Evolutionary conservation across 208 protist species (phyloP).

Genomic region (Leishmania arabica): DNA sequence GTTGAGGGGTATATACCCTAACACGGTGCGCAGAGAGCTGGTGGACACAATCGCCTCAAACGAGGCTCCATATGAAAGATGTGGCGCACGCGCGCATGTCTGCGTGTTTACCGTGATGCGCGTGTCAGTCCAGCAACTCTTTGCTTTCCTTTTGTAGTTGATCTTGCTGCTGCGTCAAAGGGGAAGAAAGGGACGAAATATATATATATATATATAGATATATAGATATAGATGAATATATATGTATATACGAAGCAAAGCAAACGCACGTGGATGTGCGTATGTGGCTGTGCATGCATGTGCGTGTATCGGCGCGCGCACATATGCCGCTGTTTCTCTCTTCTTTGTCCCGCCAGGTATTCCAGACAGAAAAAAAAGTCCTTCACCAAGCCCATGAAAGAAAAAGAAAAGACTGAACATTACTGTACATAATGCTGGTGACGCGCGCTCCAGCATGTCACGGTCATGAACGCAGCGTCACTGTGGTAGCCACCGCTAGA

Average conservation of each 20-base stretch:
- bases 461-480: slow-evolving; percentile 1
- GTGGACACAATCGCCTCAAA: not conserved
- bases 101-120: not conserved
- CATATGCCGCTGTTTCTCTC: not conserved
- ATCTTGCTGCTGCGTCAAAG: not conserved
- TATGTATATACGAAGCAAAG: not conserved
- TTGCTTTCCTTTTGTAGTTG: not conserved
- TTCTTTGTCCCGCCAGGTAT: not conserved
- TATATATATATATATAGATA: not conserved
- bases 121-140: not conserved
- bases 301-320: not conserved
- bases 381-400: not conserved
- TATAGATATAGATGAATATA: not conserved
- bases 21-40: not conserved
- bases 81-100: not conserved
- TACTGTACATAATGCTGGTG: slow-evolving; percentile 8
- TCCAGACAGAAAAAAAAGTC: not conserved
- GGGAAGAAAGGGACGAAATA: not conserved
- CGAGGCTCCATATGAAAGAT: not conserved
- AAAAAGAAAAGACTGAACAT: slow-evolving; percentile 7
- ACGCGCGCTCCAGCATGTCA: too few relatives aligned
- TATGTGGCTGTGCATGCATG: not conserved
- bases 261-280: not conserved
- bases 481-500: not conserved
- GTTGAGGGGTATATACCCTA: not conserved